Conservation (phyloP, 176 grass and related monocot species). For the Alloteropsis semialata region DNA sequence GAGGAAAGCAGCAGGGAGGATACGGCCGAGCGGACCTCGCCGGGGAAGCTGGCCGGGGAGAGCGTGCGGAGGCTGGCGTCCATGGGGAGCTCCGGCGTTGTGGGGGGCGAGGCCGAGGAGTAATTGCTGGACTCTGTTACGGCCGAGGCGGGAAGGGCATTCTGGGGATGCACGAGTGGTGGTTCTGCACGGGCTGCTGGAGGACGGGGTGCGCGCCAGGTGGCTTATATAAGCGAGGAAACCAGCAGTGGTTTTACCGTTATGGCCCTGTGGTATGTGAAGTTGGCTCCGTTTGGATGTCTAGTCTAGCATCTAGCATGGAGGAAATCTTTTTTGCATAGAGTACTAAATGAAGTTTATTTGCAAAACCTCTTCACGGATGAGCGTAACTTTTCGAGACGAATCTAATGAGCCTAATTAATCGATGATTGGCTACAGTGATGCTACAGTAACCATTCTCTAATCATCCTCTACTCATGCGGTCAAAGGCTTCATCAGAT, state of each 20-base stretch:
- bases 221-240: slow-evolving; percentile 40
- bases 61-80: slow-evolving; percentile 39
- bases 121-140: slow-evolving; percentile 9
- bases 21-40: slow-evolving; percentile 48
- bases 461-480: no score
- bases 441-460: no score
- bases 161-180: neutral
- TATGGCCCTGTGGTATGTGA: neutral
- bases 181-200: neutral
- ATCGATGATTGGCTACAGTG: no score
- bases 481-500: no score
- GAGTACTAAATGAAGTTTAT: no score
- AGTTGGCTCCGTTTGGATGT: no score
- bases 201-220: no score
- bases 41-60: slow-evolving; percentile 37
- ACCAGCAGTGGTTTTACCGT: neutral
- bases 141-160: slow-evolving; percentile 42
- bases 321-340: no score
- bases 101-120: neutral
- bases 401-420: no score
- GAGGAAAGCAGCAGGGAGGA: slow-evolving; percentile 65
- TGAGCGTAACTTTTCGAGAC: no score
- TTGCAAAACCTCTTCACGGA: no score
- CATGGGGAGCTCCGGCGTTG: slow-evolving; percentile 17
- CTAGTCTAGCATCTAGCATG: no score